A percentile compares a stretch with the other conserved stretches of the same genome.
These are phyloP conservation scores for Pyrenula massariospora DNA, from an alignment of 495 filamentous ascomycete genomes.

Conservation along the genomic window DNA sequence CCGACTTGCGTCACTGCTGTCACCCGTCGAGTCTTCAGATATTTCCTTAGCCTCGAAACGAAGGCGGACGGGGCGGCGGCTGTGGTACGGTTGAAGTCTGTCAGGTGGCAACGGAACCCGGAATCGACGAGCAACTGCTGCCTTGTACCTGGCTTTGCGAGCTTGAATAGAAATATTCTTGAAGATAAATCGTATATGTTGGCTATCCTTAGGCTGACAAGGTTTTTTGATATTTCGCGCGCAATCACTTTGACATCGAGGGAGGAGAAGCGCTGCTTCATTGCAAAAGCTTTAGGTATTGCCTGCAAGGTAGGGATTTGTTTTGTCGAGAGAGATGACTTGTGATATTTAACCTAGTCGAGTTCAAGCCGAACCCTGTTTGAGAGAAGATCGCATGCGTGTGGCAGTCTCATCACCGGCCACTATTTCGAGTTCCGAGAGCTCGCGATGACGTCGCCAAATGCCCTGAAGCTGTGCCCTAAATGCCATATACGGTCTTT, in stretches of 20 bases:
- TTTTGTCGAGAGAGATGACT: no score
- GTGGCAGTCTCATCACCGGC: no score
- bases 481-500: background rate
- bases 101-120: conserved; percentile 92
- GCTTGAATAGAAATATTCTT: conserved; percentile 89
- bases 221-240: conserved; percentile 69
- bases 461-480: background rate
- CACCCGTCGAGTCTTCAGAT: conserved; percentile 71
- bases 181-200: conserved; percentile 95
- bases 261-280: conserved; percentile 98
- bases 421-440: no score
- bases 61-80: conserved; percentile 74
- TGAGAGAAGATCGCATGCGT: no score
- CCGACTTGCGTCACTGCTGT: conserved; percentile 76
- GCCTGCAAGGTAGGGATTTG: no score
- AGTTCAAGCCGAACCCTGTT: no score
- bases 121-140: conserved; percentile 87
- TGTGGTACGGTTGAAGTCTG: conserved; percentile 74
- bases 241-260: conserved; percentile 87
- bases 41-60: conserved; percentile 73
- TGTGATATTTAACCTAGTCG: no score
- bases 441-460: background rate
- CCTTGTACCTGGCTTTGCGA: conserved; percentile 72
- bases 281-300: conserved; percentile 33
- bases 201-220: conserved; percentile 67